Evolutionary conservation across 257 asterid genomes (phyloP).

Genomic region (Anisodus tanguticus): DNA sequence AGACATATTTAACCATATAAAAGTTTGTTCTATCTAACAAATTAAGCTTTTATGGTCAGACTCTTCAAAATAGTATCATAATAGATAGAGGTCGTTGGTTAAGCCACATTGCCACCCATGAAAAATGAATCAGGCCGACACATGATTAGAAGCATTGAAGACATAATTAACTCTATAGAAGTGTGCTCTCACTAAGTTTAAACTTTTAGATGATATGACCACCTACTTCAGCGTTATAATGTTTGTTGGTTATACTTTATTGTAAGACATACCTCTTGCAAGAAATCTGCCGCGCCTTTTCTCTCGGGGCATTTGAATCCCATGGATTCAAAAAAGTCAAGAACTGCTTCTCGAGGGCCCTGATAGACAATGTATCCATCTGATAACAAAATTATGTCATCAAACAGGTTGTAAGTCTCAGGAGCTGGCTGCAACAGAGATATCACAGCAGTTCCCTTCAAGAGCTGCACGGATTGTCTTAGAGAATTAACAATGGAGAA

Average conservation of each 20-base stretch:
- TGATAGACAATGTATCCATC: conserved; percentile 66
- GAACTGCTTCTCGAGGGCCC: conserved; percentile 61
- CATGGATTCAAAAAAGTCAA: conserved; percentile 59
- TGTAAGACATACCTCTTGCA: conserved; percentile 51
- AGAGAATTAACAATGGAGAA: conserved; percentile 60
- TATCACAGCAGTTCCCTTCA: conserved; percentile 73
- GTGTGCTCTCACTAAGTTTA: neutral
- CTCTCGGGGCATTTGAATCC: conserved; percentile 68
- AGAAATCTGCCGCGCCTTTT: conserved; percentile 74
- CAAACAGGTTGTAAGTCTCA: conserved; percentile 64
- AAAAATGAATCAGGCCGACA: neutral
- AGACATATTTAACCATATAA: neutral
- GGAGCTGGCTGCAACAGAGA: conserved; percentile 77
- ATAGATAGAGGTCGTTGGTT: neutral
- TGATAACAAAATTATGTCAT: conserved; percentile 61
- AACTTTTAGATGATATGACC: neutral
- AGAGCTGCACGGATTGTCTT: conserved; percentile 53
- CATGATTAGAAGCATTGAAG: neutral
- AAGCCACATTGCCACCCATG: neutral
- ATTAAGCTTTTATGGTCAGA: neutral
- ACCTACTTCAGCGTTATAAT: neutral
- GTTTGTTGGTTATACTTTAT: neutral
- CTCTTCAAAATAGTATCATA: neutral
- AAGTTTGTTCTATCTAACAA: neutral
- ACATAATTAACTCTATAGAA: neutral